Percentiles rank a stretch among this genome's conserved stretches.
Evolutionary conservation across 768 basidiomycete species (phyloP).

Genomic region (Tricholoma hemisulphureum): DNA sequence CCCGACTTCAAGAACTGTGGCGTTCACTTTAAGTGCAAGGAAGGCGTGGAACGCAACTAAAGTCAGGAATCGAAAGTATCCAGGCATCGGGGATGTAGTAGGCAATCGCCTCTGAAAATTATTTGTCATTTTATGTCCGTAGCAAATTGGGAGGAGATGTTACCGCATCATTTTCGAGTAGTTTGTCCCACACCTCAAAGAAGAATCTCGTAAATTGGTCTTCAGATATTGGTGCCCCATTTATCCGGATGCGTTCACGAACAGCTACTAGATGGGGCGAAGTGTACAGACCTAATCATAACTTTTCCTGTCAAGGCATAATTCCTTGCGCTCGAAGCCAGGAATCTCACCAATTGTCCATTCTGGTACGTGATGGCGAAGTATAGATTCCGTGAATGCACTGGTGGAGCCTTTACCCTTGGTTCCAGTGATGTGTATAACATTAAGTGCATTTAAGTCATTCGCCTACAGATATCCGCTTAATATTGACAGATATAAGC

Average conservation of each 20-base stretch:
- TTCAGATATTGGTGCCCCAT: conserved; percentile 87
- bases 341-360: conserved; percentile 77
- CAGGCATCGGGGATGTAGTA: conserved; percentile 70
- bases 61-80: conserved; percentile 93
- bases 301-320: conserved; percentile 1
- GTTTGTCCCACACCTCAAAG: conserved; percentile 92
- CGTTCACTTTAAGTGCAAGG: conserved; percentile 76
- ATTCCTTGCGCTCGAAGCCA: background rate
- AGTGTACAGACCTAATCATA: conserved; percentile 78
- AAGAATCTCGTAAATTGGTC: conserved; percentile 87
- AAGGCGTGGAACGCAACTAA: conserved; percentile 92
- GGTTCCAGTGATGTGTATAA: conserved; percentile 95
- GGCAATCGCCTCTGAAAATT: conserved; percentile 43
- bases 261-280: conserved; percentile 97
- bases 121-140: conserved; percentile 1
- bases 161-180: conserved; percentile 65
- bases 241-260: conserved; percentile 91
- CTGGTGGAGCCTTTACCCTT: conserved; percentile 98
- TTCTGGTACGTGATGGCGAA: conserved; percentile 68
- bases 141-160: conserved; percentile 5
- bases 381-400: conserved; percentile 85
- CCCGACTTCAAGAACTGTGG: conserved; percentile 93
- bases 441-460: conserved; percentile 85
- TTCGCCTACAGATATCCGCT: conserved; percentile 50
- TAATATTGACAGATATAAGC: conserved; percentile 12